Conservation (phyloP, 257 asterid species). For the Asclepias syriaca region DNA sequence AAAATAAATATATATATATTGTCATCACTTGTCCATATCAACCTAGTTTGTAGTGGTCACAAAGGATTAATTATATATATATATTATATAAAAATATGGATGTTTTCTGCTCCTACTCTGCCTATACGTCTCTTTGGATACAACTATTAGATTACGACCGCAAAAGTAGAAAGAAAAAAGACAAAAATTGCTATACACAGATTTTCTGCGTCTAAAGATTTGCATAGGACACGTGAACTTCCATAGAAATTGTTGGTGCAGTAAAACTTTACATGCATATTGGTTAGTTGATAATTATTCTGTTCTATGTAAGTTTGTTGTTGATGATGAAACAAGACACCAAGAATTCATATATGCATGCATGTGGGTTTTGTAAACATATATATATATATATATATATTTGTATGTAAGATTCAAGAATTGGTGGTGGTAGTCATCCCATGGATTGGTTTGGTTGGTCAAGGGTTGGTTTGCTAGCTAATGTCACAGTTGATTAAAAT, state of each 20-base stretch:
- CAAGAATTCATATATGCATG: background rate
- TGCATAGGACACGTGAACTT: background rate
- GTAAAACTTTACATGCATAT: background rate
- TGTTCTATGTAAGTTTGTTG: too few species aligned
- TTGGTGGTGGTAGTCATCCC: background rate
- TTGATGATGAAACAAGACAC: background rate
- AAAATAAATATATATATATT: background rate
- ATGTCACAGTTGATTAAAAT: constrained; percentile 1
- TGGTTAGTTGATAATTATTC: too few species aligned
- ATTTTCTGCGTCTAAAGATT: background rate
- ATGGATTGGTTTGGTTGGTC: background rate
- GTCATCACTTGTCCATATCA: constrained; percentile 7
- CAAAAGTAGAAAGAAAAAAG: too few species aligned
- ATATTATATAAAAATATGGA: constrained; percentile 2
- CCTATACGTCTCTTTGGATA: background rate
- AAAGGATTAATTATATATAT: background rate
- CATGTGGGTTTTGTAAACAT: background rate
- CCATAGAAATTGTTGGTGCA: background rate
- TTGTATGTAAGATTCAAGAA: background rate
- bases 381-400: too few species aligned
- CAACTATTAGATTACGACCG: too few species aligned
- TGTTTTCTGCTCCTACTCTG: background rate
- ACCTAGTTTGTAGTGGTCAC: constrained; percentile 12
- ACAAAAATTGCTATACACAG: too few species aligned
- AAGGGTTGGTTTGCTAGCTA: background rate